phyloP scores from a whole-genome alignment of 768 basidiomycete genomes.

The Termitomyces sp. region DNA sequence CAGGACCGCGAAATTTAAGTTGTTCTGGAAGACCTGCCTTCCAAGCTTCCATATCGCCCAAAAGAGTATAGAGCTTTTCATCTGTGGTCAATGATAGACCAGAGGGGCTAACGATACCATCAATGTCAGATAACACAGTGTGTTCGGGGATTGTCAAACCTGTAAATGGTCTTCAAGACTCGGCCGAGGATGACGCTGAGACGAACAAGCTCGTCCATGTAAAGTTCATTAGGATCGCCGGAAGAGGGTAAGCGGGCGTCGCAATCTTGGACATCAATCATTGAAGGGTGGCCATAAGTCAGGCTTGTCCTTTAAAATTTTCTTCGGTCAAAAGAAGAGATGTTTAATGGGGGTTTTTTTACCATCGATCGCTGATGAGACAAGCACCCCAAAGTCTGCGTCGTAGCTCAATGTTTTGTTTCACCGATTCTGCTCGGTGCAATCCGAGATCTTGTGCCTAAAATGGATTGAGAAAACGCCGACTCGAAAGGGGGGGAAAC shows the following conservation, averaged over 20 bases:
- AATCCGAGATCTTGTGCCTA: conserved; percentile 96
- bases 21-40: conserved; percentile 69
- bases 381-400: conserved; percentile 93
- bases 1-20: conserved; percentile 70
- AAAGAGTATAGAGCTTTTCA: conserved; percentile 59
- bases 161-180: conserved; percentile 91
- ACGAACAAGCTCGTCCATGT: conserved; percentile 88
- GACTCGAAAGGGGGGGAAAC: conserved; percentile 16
- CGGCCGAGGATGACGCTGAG: conserved; percentile 88
- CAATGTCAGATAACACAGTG: conserved; percentile 1
- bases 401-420: conserved; percentile 78
- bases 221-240: conserved; percentile 71
- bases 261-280: conserved; percentile 97
- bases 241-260: conserved; percentile 91
- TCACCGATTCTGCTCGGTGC: conserved; percentile 86
- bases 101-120: conserved; percentile 53
- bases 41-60: conserved; percentile 73
- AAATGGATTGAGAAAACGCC: neutral
- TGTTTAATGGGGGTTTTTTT: conserved; percentile 18
- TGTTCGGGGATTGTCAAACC: conserved; percentile 25
- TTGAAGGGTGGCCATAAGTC: conserved; percentile 88
- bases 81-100: conserved; percentile 85
- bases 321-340: neutral
- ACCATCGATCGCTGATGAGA: conserved; percentile 94
- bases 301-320: conserved; percentile 61